Evolutionary conservation across 2,329 filamentous ascomycete species (phyloP).

Genomic region (Phyllosticta citriasiana): DNA sequence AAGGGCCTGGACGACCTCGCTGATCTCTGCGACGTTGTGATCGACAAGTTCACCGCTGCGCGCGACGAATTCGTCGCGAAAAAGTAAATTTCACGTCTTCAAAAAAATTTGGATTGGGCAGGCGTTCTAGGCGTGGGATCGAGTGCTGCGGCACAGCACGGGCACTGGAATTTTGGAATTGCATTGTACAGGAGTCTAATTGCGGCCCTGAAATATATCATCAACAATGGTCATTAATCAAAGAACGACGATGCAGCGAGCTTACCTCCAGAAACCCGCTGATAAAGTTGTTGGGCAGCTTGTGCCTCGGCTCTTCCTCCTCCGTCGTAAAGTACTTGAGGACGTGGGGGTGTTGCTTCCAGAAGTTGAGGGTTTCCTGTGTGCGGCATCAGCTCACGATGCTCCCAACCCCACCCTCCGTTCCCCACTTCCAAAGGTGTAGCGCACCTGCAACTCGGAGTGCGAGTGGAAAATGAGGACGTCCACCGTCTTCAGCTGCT

Average conservation of each 20-base stretch:
- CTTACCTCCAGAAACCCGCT: slow-evolving; percentile 86
- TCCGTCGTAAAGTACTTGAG: slow-evolving; percentile 95
- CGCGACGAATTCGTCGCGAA: slow-evolving; percentile 49
- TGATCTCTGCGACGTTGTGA: slow-evolving; percentile 84
- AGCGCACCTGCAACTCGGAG: slow-evolving; percentile 77
- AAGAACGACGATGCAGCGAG: neutral
- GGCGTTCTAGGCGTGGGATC: slow-evolving; percentile 18
- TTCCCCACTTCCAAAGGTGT: neutral
- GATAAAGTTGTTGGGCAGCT: slow-evolving; percentile 84
- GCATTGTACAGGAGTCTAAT: slow-evolving; percentile 22
- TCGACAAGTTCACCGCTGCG: slow-evolving; percentile 73
- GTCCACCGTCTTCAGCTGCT: slow-evolving; percentile 79
- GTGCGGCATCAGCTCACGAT: neutral
- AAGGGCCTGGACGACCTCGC: slow-evolving; percentile 85
- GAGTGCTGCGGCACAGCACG: slow-evolving; percentile 16
- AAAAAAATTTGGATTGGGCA: slow-evolving; percentile 18
- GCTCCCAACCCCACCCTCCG: neutral
- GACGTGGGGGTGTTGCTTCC: slow-evolving; percentile 92
- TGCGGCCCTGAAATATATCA: slow-evolving; percentile 8
- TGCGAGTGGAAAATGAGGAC: slow-evolving; percentile 85
- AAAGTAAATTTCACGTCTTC: neutral
- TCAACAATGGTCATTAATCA: slow-evolving; percentile 1
- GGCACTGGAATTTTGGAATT: slow-evolving; percentile 22
- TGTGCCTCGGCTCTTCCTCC: slow-evolving; percentile 68
- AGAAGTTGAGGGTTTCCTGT: slow-evolving; percentile 97